Base-by-base conservation (phyloP, 2,329 filamentous ascomycete species). In the Lecanicillium sp. region DNA sequence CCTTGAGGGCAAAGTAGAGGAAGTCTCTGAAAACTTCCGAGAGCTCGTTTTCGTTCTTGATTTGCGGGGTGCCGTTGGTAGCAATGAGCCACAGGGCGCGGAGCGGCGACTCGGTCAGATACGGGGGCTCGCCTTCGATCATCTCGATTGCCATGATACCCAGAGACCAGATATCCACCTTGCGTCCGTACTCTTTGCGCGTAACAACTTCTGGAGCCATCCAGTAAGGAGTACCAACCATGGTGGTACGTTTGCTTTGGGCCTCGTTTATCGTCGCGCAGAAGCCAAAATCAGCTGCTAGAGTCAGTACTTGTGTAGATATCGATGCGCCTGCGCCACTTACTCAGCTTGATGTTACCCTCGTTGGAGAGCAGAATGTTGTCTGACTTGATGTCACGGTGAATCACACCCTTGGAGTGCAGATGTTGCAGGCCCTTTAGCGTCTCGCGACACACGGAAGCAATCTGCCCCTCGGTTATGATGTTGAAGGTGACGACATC, bases 121-220 rank as follows among this genome's bases (percentile, higher is more conserved):
- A 98, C 20, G 93, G 93, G 11, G 93, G 93, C 66, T 97, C 93
- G 64, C 91, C 93, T 70, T 97, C 93, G 55, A 98, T 95, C 93
- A 98, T 98, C 68, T 98, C 93, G 60, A 98, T 97, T 7, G 93
- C 90, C 93, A 98, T 97, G 70, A 98, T 98, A 51, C 93, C 93
- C 37, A 98, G 73, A 51, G 88, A 95, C 93, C 93, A 98, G 57
- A 98, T 96, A 62, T 98, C 93, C 47, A 98, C 91, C 68, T 97
- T 98, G 54, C 91, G 86, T 56, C 93, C 93, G 67, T 98, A 98
- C 69, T 97, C 93, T 67, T 97, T 97, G 35, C 90, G 78, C 6
- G 90, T 97, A 23, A 98, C 93, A 19, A 98, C 91, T 68, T 98
- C 93, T 3, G 93, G 93, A 1, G 93, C 93, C 93, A 98, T 98